Conservation (phyloP, 2,329 filamentous ascomycete genomes). For the Grosmannia penicillata region DNA sequence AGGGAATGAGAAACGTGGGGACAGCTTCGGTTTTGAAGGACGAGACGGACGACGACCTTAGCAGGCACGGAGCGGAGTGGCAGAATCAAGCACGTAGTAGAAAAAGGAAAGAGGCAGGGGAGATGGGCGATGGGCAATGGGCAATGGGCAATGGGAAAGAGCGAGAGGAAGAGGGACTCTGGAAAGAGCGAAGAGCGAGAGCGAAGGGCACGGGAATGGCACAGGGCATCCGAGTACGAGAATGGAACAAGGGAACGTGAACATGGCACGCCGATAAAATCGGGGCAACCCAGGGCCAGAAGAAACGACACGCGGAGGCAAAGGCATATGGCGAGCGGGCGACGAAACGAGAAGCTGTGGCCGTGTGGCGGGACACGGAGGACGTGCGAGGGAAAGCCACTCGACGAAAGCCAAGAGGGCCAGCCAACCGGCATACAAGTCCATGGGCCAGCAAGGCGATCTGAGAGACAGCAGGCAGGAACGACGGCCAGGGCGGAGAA, state of each 20-base stretch:
- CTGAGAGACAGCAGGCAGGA: not conserved
- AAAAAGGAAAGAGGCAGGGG: slow-evolving; percentile 19
- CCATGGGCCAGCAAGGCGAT: not conserved
- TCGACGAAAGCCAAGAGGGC: too few species aligned
- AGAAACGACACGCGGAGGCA: slow-evolving; percentile 16
- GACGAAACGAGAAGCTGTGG: slow-evolving; percentile 9
- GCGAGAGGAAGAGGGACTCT: not conserved
- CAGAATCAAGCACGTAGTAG: slow-evolving; percentile 4
- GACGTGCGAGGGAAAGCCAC: not conserved
- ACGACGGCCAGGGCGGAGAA: not conserved
- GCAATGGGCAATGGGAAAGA: not conserved
- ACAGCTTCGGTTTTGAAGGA: slow-evolving; percentile 35
- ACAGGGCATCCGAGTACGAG: not conserved
- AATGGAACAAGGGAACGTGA: not conserved
- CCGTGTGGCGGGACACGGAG: not conserved
- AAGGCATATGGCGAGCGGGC: slow-evolving; percentile 20
- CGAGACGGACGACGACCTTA: not conserved
- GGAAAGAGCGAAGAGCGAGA: not conserved
- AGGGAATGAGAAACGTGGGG: slow-evolving; percentile 21
- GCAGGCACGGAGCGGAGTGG: slow-evolving; percentile 1
- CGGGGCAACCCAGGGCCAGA: slow-evolving; percentile 6
- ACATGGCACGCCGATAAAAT: slow-evolving; percentile 5
- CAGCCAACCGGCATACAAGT: not conserved
- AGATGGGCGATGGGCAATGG: slow-evolving; percentile 8
- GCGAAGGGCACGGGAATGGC: not conserved